Conservation (phyloP, 805 yeast species). For the Vanderwaltozyma yarrowii region DNA sequence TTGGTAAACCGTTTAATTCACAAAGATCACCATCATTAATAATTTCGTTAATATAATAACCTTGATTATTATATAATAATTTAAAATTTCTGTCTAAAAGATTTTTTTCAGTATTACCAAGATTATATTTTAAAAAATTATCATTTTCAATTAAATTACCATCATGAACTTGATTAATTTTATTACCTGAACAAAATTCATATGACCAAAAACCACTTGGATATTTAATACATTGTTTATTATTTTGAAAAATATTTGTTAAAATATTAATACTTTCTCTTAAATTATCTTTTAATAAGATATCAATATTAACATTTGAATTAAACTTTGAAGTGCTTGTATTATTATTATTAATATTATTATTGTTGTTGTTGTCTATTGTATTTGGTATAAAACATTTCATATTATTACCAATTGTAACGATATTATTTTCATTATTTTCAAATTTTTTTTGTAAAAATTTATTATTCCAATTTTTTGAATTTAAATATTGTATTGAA, state of each 20-base stretch:
- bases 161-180: conserved; percentile 42
- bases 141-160: neutral
- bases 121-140: conserved; percentile 18
- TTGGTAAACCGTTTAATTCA: conserved; percentile 43
- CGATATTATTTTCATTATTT: conserved; percentile 8
- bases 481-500: conserved; percentile 10
- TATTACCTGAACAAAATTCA: conserved; percentile 39
- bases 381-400: conserved; percentile 13
- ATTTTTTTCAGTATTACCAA: conserved; percentile 22
- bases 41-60: conserved; percentile 23
- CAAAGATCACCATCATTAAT: conserved; percentile 48
- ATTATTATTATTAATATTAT: conserved; percentile 2
- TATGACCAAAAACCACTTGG: conserved; percentile 44
- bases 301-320: conserved; percentile 5
- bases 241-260: conserved; percentile 6
- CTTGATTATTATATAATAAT: conserved; percentile 25
- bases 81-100: conserved; percentile 16
- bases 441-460: conserved; percentile 6
- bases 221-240: conserved; percentile 18
- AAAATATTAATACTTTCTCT: conserved; percentile 12
- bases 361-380: neutral
- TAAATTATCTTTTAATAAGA: conserved; percentile 8
- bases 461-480: conserved; percentile 9
- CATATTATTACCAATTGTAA: conserved; percentile 10
- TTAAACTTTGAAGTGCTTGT: conserved; percentile 3